Conservation (phyloP, 257 asterid species). For the Gardenia jasminoides region DNA sequence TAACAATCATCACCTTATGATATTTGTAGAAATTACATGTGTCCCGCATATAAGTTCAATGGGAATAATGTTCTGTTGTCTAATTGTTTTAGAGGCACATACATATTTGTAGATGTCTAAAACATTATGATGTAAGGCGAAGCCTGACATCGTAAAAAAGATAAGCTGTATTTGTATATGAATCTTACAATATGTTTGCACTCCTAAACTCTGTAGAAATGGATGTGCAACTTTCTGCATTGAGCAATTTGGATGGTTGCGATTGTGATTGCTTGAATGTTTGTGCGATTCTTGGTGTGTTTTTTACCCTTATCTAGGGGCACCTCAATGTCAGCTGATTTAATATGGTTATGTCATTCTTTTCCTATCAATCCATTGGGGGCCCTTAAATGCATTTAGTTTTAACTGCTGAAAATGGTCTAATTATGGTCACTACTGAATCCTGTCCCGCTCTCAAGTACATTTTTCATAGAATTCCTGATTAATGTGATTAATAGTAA, state of each 20-base stretch:
- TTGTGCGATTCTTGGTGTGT: not conserved
- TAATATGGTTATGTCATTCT: not conserved
- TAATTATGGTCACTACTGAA: not conserved
- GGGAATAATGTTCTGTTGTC: not conserved
- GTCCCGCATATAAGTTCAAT: not conserved
- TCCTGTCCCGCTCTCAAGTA: not conserved
- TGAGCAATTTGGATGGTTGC: not conserved
- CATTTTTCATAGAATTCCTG: too few species aligned
- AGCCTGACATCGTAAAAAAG: not conserved
- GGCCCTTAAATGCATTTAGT: not conserved
- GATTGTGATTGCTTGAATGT: not conserved
- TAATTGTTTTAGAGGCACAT: not conserved
- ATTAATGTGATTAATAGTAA: too few species aligned
- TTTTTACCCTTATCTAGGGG: not conserved
- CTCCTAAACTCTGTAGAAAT: not conserved
- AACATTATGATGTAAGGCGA: too few species aligned
- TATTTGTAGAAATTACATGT: not conserved
- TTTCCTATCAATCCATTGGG: not conserved
- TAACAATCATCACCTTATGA: not conserved
- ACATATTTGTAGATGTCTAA: not conserved
- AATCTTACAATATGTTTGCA: not conserved
- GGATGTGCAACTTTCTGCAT: not conserved
- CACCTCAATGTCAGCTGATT: not conserved
- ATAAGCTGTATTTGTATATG: not conserved
- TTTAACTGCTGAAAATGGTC: not conserved